Conservation (phyloP, 163 green algal genomes). For the Prototheca wickerhamii region DNA sequence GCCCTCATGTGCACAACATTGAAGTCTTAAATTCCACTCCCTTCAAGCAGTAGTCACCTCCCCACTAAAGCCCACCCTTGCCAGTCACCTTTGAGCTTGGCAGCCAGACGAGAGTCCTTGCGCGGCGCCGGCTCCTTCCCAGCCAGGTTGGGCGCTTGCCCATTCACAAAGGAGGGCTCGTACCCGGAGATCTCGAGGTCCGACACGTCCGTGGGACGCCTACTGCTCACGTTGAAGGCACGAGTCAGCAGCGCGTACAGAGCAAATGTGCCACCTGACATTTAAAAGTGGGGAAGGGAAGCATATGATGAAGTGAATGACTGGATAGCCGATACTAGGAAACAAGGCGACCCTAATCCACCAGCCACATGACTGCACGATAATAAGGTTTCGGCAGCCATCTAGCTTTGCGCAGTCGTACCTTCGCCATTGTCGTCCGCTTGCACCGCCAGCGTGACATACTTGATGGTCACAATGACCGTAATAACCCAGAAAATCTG, state of each 20-base stretch:
- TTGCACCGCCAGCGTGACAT: constrained; percentile 14
- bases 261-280: constrained; percentile 57
- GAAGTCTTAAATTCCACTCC: too few relatives aligned
- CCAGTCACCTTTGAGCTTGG: not conserved
- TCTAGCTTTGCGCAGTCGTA: not conserved
- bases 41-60: too few relatives aligned
- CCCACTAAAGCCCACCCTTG: not conserved
- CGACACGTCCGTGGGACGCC: not conserved
- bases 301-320: not conserved
- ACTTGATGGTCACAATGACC: constrained; percentile 15
- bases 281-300: not conserved
- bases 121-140: not conserved
- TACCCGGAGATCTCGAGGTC: not conserved
- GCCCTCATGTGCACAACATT: too few relatives aligned
- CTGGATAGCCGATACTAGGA: too few relatives aligned
- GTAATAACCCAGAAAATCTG: constrained; percentile 6
- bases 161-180: not conserved
- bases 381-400: not conserved
- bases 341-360: too few relatives aligned
- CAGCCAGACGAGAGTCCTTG: not conserved
- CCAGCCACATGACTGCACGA: too few relatives aligned
- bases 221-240: constrained; percentile 5
- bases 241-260: constrained; percentile 38
- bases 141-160: not conserved
- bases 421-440: constrained; percentile 27